phyloP scores from a whole-genome alignment of 306 rosid species.

The Quercus engelmannii region DNA sequence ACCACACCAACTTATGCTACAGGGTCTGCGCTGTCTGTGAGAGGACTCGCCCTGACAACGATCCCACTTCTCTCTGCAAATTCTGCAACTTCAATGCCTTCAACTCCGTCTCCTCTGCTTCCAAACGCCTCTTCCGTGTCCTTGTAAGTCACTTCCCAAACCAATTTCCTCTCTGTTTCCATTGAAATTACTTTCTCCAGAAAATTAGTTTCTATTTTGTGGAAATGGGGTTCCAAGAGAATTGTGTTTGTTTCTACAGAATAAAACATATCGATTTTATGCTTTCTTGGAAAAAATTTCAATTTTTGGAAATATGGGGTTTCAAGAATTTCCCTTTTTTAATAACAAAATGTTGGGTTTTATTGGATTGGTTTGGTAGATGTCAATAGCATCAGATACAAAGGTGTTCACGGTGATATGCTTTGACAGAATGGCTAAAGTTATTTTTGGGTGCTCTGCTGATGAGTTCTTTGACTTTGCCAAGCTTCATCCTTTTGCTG shows the following conservation, averaged over 20 bases:
- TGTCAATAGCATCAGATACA: slow-evolving; percentile 69
- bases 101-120: slow-evolving; percentile 26
- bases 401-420: slow-evolving; percentile 54
- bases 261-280: background rate
- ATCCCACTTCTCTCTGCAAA: slow-evolving; percentile 34
- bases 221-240: background rate
- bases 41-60: slow-evolving; percentile 37
- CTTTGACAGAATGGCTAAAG: slow-evolving; percentile 66
- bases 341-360: background rate
- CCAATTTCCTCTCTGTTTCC: background rate
- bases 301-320: too few species aligned
- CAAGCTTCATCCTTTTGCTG: slow-evolving; percentile 64
- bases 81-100: slow-evolving; percentile 43
- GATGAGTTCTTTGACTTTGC: slow-evolving; percentile 71
- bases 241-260: background rate
- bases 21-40: slow-evolving; percentile 63
- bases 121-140: slow-evolving; percentile 70
- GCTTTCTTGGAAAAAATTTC: background rate
- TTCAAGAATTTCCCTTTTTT: background rate
- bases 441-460: slow-evolving; percentile 76
- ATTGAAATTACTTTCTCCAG: background rate
- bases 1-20: slow-evolving; percentile 46
- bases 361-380: slow-evolving; percentile 29
- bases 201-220: background rate
- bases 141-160: slow-evolving; percentile 25